Base-by-base conservation (phyloP, 2,329 filamentous ascomycete genomes). In the Diplodia scrobiculata region DNA sequence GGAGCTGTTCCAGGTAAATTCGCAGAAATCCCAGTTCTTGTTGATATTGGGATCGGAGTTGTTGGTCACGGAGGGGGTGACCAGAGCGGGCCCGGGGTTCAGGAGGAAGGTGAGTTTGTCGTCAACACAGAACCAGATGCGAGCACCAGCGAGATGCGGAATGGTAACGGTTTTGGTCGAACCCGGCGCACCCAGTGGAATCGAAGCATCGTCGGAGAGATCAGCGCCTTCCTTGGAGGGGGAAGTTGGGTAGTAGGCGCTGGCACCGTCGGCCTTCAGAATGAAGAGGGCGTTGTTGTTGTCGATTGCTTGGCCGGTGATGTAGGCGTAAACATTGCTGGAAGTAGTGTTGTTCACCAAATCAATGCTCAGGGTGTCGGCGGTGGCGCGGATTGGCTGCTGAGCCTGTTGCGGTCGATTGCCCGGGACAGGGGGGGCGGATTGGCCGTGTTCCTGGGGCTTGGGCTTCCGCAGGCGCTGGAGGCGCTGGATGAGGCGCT, bases 51-150 rank as follows among this genome's bases (percentile, higher is more conserved):
- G 79, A 66, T 83, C 81, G 71, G 82, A 75, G 0, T 81, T 75
- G 75, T 92, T 92, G 36, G 85, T 89, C 29, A 89, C 86, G 10
- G 87, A 88, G 0, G 91, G 91, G 77, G 92, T 90, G 51, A 92
- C 90, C 14, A 93, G 81, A 1, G 86, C 88, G 6, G 90, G 87
- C 17, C 86, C 87, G 1, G 86, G 88, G 75, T 93, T 93, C 63
- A 92, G 76, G 13, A 86, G 80, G 76, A 93, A 93, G 0, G 82
- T 86, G 58, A 92, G 81, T 41, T 83, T 83, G 52, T 78, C 78
- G 70, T 84, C 84, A 67, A 85, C 80, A 66, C 83, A 86, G 76
- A 91, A 89, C 87, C 89, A 93, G 74, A 92, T 86, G 63, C 90
- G 84, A 1, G 86, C 89, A 25, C 89, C 89, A 2, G 85, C 88